Percentiles rank a stretch among this genome's conserved stretches.
Conservation (phyloP, 805 yeast genomes). For the Komagataella populi region DNA sequence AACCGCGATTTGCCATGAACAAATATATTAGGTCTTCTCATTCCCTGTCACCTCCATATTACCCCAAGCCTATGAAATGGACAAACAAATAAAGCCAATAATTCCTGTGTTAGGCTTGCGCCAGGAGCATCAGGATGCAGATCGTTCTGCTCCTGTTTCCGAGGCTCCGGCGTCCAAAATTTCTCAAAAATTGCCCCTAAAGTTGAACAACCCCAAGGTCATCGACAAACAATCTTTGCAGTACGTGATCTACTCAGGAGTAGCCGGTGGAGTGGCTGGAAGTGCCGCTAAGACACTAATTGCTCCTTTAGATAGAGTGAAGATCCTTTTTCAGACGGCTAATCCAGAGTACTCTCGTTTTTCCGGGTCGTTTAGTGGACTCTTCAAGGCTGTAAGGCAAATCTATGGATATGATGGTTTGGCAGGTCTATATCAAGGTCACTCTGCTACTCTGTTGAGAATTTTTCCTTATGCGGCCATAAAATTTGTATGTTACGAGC, state of each 20-base stretch:
- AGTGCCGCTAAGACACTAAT: slow-evolving; percentile 90
- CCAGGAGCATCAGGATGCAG: background rate
- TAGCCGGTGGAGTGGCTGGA: slow-evolving; percentile 95
- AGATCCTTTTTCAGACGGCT: slow-evolving; percentile 88
- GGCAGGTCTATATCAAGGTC: slow-evolving; percentile 84
- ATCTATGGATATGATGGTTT: slow-evolving; percentile 63
- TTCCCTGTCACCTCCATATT: background rate
- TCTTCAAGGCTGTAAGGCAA: slow-evolving; percentile 54
- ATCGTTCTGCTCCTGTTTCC: background rate
- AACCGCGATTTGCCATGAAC: background rate
- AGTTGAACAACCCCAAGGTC: background rate
- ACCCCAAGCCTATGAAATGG: background rate
- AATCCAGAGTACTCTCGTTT: slow-evolving; percentile 78
- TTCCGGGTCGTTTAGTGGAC: slow-evolving; percentile 70
- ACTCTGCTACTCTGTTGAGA: slow-evolving; percentile 80
- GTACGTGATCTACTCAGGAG: slow-evolving; percentile 70
- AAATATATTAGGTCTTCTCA: background rate
- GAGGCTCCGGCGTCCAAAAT: background rate
- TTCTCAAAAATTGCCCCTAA: background rate
- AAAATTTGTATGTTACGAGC: slow-evolving; percentile 93
- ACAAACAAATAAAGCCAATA: background rate
- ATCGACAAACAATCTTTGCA: slow-evolving; percentile 63
- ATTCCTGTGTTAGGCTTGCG: background rate
- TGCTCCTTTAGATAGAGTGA: slow-evolving; percentile 92
- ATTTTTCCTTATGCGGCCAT: slow-evolving; percentile 96